phyloP scores from a whole-genome alignment of 768 basidiomycete species.

The Hygrocybe punicea region DNA sequence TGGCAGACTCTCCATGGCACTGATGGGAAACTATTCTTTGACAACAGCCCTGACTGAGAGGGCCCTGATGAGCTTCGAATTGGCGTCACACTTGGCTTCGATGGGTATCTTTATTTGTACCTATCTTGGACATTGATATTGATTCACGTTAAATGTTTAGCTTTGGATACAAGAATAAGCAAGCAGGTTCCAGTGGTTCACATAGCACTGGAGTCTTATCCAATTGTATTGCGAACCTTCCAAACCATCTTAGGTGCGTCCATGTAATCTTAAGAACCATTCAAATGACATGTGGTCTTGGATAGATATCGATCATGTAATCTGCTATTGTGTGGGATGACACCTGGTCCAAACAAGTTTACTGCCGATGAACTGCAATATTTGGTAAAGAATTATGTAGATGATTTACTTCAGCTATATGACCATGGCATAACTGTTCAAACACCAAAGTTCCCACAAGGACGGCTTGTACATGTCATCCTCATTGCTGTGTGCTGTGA shows the following conservation, averaged over 20 bases:
- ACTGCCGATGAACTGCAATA: constrained; percentile 16
- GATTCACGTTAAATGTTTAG: constrained; percentile 12
- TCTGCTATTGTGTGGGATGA: constrained; percentile 18
- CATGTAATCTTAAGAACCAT: background rate
- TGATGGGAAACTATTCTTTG: background rate
- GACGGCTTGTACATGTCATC: constrained; percentile 23
- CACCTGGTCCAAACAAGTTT: constrained; percentile 28
- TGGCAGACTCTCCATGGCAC: background rate
- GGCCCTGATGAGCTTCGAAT: background rate
- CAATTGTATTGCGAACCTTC: constrained; percentile 26
- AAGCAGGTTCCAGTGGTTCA: constrained; percentile 18
- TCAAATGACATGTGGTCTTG: background rate
- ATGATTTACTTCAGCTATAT: constrained; percentile 22
- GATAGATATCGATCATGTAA: constrained; percentile 22
- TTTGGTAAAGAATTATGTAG: constrained; percentile 14
- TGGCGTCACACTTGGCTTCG: background rate
- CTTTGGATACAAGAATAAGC: constrained; percentile 25
- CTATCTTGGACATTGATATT: background rate
- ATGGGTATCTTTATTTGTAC: background rate
- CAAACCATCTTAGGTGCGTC: constrained; percentile 16
- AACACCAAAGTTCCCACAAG: constrained; percentile 18
- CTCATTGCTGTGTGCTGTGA: constrained; percentile 29
- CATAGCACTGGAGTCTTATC: constrained; percentile 27
- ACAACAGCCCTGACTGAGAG: background rate
- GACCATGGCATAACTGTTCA: constrained; percentile 15